Percentiles rank a stretch among this genome's conserved stretches.
Conservation (phyloP, 345 rosid species). For the Citrus trifoliata region DNA sequence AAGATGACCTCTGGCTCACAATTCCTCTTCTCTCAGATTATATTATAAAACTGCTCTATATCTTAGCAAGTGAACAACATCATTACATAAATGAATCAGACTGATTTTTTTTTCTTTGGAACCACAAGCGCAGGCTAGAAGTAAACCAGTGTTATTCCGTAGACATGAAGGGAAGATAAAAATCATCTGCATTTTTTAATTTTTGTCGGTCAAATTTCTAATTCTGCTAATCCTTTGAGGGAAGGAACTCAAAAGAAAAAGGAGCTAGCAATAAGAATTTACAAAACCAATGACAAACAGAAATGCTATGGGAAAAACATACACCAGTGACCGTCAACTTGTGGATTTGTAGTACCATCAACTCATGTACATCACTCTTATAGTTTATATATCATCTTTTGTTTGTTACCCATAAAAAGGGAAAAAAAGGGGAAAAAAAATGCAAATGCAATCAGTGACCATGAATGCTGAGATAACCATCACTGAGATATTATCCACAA, state of each 20-base stretch:
- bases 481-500: background rate
- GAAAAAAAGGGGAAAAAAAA: background rate
- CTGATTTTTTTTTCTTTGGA: background rate
- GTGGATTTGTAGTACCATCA: too few relatives aligned
- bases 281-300: background rate
- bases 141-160: background rate
- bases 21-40: background rate
- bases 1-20: background rate
- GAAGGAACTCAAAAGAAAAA: background rate
- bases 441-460: too few relatives aligned
- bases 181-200: background rate
- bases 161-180: background rate
- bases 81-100: background rate
- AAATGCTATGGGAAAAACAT: background rate
- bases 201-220: background rate
- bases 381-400: too few relatives aligned
- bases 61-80: background rate
- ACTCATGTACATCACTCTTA: too few relatives aligned
- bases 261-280: background rate
- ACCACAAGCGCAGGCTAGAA: background rate
- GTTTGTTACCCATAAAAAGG: too few relatives aligned
- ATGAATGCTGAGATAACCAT: background rate
- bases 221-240: background rate
- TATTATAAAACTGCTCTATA: background rate
- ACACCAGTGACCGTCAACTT: too few relatives aligned